A percentile compares a stretch with the other conserved stretches of the same genome.
phyloP scores from a whole-genome alignment of 2,329 filamentous ascomycete genomes.

The Xylaria sp. region DNA sequence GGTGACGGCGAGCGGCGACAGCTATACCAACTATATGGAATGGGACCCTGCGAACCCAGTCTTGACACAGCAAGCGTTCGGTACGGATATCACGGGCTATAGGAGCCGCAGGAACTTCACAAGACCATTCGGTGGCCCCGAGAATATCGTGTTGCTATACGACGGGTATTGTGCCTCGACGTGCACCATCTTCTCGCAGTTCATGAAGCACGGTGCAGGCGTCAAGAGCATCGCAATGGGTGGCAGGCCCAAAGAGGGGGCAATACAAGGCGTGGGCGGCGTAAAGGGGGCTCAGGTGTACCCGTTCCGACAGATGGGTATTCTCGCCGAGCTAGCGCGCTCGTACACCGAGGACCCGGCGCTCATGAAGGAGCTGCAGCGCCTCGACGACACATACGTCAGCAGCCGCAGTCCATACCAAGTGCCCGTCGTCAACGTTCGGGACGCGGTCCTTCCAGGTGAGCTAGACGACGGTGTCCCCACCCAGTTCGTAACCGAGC shows the following conservation, averaged over 20 bases:
- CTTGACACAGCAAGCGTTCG: slow-evolving; percentile 23
- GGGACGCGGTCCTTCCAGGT: slow-evolving; percentile 26
- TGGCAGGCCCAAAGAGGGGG: slow-evolving; percentile 19
- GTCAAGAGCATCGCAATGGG: slow-evolving; percentile 35
- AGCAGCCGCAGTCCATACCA: slow-evolving; percentile 27
- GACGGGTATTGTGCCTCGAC: slow-evolving; percentile 36
- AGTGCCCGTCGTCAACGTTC: slow-evolving; percentile 27
- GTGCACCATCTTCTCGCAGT: slow-evolving; percentile 33
- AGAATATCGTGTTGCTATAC: slow-evolving; percentile 35
- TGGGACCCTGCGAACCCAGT: slow-evolving; percentile 31
- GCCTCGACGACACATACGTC: slow-evolving; percentile 25
- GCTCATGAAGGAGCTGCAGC: slow-evolving; percentile 13
- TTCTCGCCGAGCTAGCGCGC: slow-evolving; percentile 22
- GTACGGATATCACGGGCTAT: slow-evolving; percentile 31
- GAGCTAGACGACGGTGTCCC: slow-evolving; percentile 26
- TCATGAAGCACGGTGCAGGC: slow-evolving; percentile 30
- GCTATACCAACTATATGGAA: slow-evolving; percentile 31
- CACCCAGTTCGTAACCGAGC: slow-evolving; percentile 32
- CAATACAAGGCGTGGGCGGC: slow-evolving; percentile 31
- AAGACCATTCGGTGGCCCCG: slow-evolving; percentile 29
- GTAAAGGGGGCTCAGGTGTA: slow-evolving; percentile 31
- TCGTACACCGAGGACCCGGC: slow-evolving; percentile 13
- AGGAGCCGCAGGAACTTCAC: slow-evolving; percentile 33
- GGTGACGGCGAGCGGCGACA: slow-evolving; percentile 14
- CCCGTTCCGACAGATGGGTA: slow-evolving; percentile 17